Base-by-base conservation (phyloP, 768 basidiomycete genomes). In the Naematelia encephala region DNA sequence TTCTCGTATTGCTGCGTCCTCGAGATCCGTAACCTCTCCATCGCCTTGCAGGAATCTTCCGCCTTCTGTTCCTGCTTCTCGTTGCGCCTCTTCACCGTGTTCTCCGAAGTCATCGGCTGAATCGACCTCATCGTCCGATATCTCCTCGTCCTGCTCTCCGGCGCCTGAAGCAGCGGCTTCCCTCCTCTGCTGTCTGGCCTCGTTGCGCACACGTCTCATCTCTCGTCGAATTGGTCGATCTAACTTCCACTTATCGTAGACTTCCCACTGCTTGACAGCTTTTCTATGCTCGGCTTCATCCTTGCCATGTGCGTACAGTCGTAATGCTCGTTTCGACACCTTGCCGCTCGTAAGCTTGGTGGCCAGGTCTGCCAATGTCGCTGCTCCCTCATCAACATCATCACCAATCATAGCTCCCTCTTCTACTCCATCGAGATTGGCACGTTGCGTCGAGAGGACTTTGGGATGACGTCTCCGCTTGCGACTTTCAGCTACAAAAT, bases 101-200 rank as follows among this genome's bases (percentile, higher is more conserved):
- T 8, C n/a, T n/a, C n/a, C 67, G 49, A 27, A 70, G n/a, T 70
- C 69, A 30, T 64, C 62, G 44, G 65, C 67, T 0, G 63, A 67
- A 55, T 74, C 64, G 19, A 54, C 59, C 21, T 67, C 64, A 46
- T 74, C 72, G n/a, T n/a, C 51, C 5, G 30, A 50, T 28, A 71
- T 57, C 34, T 65, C 51, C 42, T 52, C 67, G 46, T 63, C 48
- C 39, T 59, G 59, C 54, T 69, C 58, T 16, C 51, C 42, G 11
- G 49, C 62, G 1, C 26, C 42, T 10, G 54, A 56, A 3, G 16
- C 12, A 1, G 42, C 39, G 5, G 12, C 22, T n/a, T 45, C 46
- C 22, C 66, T 22, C 49, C 56, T 29, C 26, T 56, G 51, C 16
- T 10, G 55, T 8, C 61, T 44, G 45, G 47, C 48, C 3, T 22